Conservation (phyloP, 305 asterid species). For the Fraxinus baroniana region DNA sequence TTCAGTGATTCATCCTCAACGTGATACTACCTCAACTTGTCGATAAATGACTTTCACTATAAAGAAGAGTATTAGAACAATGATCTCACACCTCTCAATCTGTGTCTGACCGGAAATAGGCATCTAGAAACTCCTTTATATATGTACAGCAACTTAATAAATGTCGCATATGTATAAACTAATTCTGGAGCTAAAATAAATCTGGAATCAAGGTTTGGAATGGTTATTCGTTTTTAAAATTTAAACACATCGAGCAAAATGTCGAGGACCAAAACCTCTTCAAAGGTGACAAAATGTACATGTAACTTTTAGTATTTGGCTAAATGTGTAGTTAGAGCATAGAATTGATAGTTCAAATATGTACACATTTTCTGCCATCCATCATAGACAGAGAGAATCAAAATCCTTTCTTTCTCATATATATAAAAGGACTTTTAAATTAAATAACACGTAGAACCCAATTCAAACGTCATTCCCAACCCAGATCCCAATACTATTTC, state of each 20-base stretch:
- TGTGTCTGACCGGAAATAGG: not conserved
- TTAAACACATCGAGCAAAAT: not conserved
- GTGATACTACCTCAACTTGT: not conserved
- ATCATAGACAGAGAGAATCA: not conserved
- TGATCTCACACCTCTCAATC: not conserved
- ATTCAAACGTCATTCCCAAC: not conserved
- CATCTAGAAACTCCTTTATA: not conserved
- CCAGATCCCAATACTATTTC: constrained; percentile 33
- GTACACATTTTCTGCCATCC: not conserved
- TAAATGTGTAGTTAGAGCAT: constrained; percentile 22
- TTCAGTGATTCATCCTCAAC: not conserved
- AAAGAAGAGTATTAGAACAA: not conserved
- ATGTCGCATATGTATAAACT: not conserved
- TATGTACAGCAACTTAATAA: not conserved
- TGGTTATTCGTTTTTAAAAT: not conserved
- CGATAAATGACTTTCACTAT: not conserved
- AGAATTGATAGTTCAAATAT: constrained; percentile 18
- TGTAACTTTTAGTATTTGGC: not conserved
- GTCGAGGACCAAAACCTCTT: not conserved
- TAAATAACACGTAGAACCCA: constrained; percentile 5
- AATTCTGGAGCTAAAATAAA: constrained; percentile 7
- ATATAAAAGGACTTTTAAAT: constrained; percentile 6
- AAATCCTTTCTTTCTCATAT: constrained; percentile 20
- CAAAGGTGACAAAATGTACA: not conserved
- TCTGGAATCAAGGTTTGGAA: constrained; percentile 2